phyloP scores from a whole-genome alignment of 495 filamentous ascomycete species.

The Hypoxylon crocopeplum region DNA sequence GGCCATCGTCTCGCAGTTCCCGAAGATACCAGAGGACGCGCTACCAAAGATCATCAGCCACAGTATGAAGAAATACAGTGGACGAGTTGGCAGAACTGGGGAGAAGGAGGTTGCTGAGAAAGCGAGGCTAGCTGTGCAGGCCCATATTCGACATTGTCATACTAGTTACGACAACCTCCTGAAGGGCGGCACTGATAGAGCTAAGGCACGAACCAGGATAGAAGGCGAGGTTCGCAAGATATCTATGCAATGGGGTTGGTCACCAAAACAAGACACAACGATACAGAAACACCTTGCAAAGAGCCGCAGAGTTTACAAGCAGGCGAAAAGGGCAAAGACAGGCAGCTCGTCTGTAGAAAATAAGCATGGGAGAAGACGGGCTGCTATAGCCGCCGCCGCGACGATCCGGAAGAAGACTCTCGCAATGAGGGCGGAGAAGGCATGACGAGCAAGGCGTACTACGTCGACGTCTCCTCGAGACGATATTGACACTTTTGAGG shows the following conservation, averaged over 20 bases:
- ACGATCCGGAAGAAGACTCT: too few species aligned
- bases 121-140: conserved; percentile 44
- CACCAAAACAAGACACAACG: too few species aligned
- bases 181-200: conserved; percentile 5
- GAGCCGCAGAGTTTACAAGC: too few species aligned
- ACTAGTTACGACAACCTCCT: conserved; percentile 48
- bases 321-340: too few species aligned
- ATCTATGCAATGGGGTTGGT: conserved; percentile 7
- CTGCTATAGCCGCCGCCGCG: too few species aligned
- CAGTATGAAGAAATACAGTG: conserved; percentile 40
- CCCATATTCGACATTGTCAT: conserved; percentile 48
- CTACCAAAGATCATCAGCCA: conserved; percentile 36
- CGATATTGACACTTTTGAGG: too few species aligned
- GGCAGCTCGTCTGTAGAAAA: too few species aligned
- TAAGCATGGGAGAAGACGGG: too few species aligned
- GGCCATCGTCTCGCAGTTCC: conserved; percentile 39
- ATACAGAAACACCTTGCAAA: too few species aligned
- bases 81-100: conserved; percentile 45
- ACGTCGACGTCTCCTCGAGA: too few species aligned
- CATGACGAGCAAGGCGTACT: too few species aligned
- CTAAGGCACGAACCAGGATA: conserved; percentile 30
- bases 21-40: conserved; percentile 32
- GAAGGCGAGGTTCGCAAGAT: conserved; percentile 25
- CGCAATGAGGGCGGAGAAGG: too few species aligned
- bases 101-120: conserved; percentile 38